Conservation (phyloP, 139 green algal genomes). For the Chlorella sp. region DNA sequence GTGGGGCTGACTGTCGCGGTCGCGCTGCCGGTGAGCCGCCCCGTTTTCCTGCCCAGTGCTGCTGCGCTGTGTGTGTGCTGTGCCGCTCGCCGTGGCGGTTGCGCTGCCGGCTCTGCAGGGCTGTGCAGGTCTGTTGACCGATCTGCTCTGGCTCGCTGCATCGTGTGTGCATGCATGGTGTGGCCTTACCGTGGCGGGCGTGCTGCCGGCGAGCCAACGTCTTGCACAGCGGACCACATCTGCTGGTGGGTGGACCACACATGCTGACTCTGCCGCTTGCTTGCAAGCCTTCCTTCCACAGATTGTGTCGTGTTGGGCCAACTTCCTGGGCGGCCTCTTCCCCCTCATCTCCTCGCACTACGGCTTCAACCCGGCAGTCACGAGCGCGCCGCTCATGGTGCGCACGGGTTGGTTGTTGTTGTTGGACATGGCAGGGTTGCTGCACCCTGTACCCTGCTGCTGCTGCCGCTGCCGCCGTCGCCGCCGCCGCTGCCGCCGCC, state of each 20-base stretch:
- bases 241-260: no score
- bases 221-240: no score
- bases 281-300: constrained; percentile 23
- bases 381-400: constrained; percentile 75
- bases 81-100: no score
- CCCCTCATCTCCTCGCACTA: constrained; percentile 58
- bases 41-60: background rate
- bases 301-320: constrained; percentile 77
- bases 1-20: constrained; percentile 63
- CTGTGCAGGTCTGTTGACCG: no score
- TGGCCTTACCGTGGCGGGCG: no score
- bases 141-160: no score
- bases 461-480: background rate
- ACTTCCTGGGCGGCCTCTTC: constrained; percentile 64
- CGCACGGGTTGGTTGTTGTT: no score
- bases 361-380: constrained; percentile 73
- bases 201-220: no score
- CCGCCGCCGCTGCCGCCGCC: background rate
- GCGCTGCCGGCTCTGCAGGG: no score
- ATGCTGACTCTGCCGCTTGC: no score
- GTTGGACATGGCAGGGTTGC: constrained; percentile 58
- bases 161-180: no score
- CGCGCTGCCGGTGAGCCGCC: constrained; percentile 56
- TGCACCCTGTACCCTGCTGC: constrained; percentile 47
- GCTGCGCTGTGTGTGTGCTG: background rate